phyloP scores from a whole-genome alignment of 1,284 basidiomycete genomes.

The Pulchroboletus neoregius region DNA sequence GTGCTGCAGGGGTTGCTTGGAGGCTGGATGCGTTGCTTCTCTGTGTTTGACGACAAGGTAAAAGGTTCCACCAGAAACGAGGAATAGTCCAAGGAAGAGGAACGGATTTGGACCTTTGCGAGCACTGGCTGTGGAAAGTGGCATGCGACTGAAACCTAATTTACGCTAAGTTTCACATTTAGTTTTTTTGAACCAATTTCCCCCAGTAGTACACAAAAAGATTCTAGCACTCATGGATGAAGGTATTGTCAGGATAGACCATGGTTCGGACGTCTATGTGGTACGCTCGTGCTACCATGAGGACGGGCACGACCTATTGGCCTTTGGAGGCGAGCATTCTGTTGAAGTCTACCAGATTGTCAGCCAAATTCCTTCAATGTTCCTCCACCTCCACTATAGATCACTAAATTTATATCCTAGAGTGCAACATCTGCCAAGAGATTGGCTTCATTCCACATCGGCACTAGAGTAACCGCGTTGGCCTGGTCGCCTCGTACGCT shows the following conservation, averaged over 20 bases:
- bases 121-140: not conserved
- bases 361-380: conserved; percentile 25
- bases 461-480: conserved; percentile 66
- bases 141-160: conserved; percentile 12
- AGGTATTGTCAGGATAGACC: conserved; percentile 44
- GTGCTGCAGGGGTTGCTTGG: conserved; percentile 55
- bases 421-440: conserved; percentile 40
- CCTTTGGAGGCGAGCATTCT: conserved; percentile 66
- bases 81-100: conserved; percentile 52
- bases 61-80: conserved; percentile 56
- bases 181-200: not conserved
- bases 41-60: conserved; percentile 52
- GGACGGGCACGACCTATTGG: conserved; percentile 64
- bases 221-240: conserved; percentile 40
- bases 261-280: conserved; percentile 55
- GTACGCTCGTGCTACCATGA: conserved; percentile 59
- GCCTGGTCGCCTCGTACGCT: conserved; percentile 70
- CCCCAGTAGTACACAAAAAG: not conserved
- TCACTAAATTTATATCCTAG: conserved; percentile 26
- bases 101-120: conserved; percentile 57
- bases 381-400: conserved; percentile 4
- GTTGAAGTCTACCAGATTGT: conserved; percentile 66
- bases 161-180: not conserved
- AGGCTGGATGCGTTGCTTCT: conserved; percentile 57
- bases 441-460: conserved; percentile 70